Evolutionary conservation across 2,329 filamentous ascomycete genomes (phyloP), one percentile per base, ranked within the genome.

Genomic region (Scortechinia acanthostroma): DNA sequence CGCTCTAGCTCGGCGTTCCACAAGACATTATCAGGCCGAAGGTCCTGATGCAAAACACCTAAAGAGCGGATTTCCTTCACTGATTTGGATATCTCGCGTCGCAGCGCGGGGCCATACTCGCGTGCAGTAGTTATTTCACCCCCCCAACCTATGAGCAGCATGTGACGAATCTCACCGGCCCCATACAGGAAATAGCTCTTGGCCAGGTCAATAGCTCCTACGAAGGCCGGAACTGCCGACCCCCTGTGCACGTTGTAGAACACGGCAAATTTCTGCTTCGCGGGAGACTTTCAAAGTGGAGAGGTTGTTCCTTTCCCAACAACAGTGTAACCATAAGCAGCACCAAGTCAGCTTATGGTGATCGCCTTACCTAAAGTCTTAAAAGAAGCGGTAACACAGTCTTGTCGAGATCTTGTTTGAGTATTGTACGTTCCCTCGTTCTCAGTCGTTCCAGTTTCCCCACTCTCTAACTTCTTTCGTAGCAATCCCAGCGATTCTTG

Each of bases 111-210:
- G 15, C 13, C 17, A 13, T 37, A n/a, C 42, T 33, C 42, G 40
- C 16, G 21, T 42, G 21, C 42, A 21, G 21, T 21, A 16, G 21
- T 46, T 16, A 14, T 37, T 19, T 42, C 46, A 45, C 46, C 46
- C 28, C 20, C 46, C 43, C 44, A 48, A n/a, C 37, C 44, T 44
- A 48, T 48, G 10, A 48, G 37, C n/a, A 48, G 37, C 46, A 48
- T 48, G 23, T 48, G 46, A 28, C 33, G 30, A 23, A 48, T 48
- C 21, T 44, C 19, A 14, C 46, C 46, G 20, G 45, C 42, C 20
- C 40, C 42, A 40, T 47, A 30, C 4, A 48, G 42, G 42, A 48
- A 47, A 23, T 48, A 48, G 35, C 14, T 45, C 10, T 47, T 16
- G 23, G 33, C 23, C 45, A 46, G 13, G 35, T 48, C 33, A 37